Evolutionary conservation across 2,329 filamentous ascomycete genomes (phyloP).

Genomic region (Hymenoscyphus occultus): DNA sequence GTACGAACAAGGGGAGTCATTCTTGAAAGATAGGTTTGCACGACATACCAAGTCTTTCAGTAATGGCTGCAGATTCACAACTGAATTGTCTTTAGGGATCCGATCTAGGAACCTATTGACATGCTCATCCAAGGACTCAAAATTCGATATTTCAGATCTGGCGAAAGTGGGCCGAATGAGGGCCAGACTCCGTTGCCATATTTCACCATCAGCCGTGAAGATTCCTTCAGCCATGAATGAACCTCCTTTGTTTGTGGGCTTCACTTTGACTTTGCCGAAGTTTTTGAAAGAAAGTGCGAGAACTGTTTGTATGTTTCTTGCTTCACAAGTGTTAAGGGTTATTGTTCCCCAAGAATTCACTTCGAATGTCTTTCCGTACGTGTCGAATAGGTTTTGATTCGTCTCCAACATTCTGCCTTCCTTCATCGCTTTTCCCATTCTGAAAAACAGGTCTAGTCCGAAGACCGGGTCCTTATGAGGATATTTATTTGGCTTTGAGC

Average conservation of each 20-base stretch:
- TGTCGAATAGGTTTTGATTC: slow-evolving; percentile 9
- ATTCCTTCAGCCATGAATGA: slow-evolving; percentile 53
- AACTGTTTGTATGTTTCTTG: slow-evolving; percentile 53
- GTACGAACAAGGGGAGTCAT: not conserved
- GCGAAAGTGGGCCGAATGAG: slow-evolving; percentile 53
- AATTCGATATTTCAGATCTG: slow-evolving; percentile 45
- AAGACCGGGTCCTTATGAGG: slow-evolving; percentile 6
- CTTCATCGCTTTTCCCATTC: not conserved
- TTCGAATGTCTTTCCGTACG: slow-evolving; percentile 16
- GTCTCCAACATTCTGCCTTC: slow-evolving; percentile 1
- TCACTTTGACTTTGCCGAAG: slow-evolving; percentile 42
- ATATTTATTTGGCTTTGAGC: not conserved
- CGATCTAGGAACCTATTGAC: slow-evolving; percentile 53
- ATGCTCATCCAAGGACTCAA: slow-evolving; percentile 58
- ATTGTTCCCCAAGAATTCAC: slow-evolving; percentile 12
- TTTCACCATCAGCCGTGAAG: slow-evolving; percentile 42
- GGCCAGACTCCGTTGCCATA: not conserved
- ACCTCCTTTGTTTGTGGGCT: slow-evolving; percentile 41
- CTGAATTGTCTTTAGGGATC: slow-evolving; percentile 48
- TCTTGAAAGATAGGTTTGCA: not conserved
- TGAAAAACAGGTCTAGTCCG: slow-evolving; percentile 4
- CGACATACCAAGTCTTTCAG: slow-evolving; percentile 48
- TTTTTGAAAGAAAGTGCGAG: slow-evolving; percentile 53
- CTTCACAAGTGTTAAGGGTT: slow-evolving; percentile 43
- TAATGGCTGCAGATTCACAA: slow-evolving; percentile 58